These are phyloP conservation scores for Peniophora sp. DNA, from an alignment of 1,284 basidiomycete species.

Conservation along the genomic window DNA sequence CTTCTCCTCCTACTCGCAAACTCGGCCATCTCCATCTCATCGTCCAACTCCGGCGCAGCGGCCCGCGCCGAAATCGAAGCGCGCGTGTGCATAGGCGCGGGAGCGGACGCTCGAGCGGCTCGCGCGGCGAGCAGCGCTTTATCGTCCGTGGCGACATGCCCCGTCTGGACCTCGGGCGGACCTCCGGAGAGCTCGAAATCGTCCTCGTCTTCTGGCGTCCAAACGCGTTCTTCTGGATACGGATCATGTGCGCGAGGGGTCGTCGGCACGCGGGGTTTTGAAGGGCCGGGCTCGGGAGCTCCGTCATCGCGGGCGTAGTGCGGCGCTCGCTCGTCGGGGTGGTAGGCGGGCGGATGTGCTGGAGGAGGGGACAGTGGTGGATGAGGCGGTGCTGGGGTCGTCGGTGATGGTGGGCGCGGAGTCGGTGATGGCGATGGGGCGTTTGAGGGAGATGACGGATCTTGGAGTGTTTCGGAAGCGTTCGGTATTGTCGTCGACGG, in stretches of 20 bases:
- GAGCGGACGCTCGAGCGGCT: slow-evolving; percentile 47
- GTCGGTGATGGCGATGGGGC: neutral
- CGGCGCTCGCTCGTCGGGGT: neutral
- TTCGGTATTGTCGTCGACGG: neutral
- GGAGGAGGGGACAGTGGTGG: slow-evolving; percentile 1
- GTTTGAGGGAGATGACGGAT: neutral
- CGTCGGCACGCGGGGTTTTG: neutral
- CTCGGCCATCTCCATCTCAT: slow-evolving; percentile 15
- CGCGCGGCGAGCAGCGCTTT: slow-evolving; percentile 56
- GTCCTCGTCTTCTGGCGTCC: too few relatives aligned
- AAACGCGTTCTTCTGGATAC: too few relatives aligned
- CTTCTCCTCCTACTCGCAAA: slow-evolving; percentile 21
- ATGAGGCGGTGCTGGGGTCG: neutral
- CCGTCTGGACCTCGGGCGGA: slow-evolving; percentile 19
- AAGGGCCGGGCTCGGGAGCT: slow-evolving; percentile 2
- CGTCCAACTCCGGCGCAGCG: slow-evolving; percentile 30
- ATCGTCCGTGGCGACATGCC: slow-evolving; percentile 71
- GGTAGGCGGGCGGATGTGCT: slow-evolving; percentile 1
- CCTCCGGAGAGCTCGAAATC: neutral
- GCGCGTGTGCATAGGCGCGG: slow-evolving; percentile 20
- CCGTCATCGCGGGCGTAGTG: neutral
- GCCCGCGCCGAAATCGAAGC: slow-evolving; percentile 23
- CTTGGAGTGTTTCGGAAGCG: neutral
- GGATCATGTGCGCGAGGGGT: too few relatives aligned
- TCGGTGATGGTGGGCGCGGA: slow-evolving; percentile 4